Conservation (phyloP, 2,329 filamentous ascomycete species). For the Sordariomycetes sp. region DNA sequence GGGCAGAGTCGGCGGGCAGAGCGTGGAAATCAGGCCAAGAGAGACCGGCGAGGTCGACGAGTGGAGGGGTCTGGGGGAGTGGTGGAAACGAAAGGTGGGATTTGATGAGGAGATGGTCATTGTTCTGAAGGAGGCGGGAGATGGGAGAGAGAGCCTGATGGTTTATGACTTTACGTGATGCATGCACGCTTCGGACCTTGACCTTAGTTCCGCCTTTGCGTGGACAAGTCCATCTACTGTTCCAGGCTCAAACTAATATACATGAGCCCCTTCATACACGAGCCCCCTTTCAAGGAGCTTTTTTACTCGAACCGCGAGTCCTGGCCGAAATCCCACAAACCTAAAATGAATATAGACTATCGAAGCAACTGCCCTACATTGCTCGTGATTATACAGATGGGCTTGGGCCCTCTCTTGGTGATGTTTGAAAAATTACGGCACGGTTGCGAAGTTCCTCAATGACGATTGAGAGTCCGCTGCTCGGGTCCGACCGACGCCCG, state of each 20-base stretch:
- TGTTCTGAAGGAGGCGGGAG: conserved; percentile 61
- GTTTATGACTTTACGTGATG: conserved; percentile 77
- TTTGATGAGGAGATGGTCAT: conserved; percentile 93
- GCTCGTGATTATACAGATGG: no score
- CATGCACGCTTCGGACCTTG: not conserved
- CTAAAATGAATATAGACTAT: no score
- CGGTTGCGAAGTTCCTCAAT: no score
- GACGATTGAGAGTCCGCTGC: no score
- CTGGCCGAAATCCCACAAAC: no score
- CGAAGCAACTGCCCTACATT: no score
- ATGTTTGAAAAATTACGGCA: no score
- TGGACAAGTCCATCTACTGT: not conserved
- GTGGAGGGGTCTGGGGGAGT: conserved; percentile 17
- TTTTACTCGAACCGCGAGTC: no score
- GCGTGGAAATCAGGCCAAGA: conserved; percentile 41
- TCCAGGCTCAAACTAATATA: not conserved
- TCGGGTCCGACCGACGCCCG: no score
- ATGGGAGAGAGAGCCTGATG: conserved; percentile 63
- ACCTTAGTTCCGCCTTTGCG: not conserved
- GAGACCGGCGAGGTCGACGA: conserved; percentile 1
- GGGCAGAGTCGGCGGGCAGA: conserved; percentile 48
- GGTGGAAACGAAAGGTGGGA: conserved; percentile 59
- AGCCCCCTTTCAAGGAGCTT: no score
- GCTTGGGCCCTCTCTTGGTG: no score
- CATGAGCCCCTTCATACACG: no score